Conservation (phyloP, 2,329 filamentous ascomycete species). For the Laburnicola sp. region DNA sequence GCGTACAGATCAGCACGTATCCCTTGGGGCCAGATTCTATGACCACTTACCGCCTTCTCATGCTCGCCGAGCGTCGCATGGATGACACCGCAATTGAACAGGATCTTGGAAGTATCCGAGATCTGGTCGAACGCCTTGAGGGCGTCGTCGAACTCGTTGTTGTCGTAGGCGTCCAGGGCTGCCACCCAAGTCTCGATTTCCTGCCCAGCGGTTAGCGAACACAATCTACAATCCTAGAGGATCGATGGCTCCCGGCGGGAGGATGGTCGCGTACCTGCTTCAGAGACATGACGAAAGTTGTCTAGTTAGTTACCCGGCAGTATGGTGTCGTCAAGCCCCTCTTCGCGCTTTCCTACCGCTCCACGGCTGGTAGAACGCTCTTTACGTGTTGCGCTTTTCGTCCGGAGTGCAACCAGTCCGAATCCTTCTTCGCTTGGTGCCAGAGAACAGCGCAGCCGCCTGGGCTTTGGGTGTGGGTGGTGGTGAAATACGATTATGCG, state of each 20-base stretch:
- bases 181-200: slow-evolving; percentile 99
- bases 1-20: slow-evolving; percentile 24
- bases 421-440: slow-evolving; percentile 15
- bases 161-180: slow-evolving; percentile 89
- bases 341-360: slow-evolving; percentile 27
- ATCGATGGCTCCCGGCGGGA: slow-evolving; percentile 13
- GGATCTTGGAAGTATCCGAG: slow-evolving; percentile 93
- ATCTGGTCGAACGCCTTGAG: slow-evolving; percentile 83
- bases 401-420: slow-evolving; percentile 23
- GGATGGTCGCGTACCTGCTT: slow-evolving; percentile 47
- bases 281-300: slow-evolving; percentile 52
- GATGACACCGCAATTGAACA: slow-evolving; percentile 98
- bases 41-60: slow-evolving; percentile 79
- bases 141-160: slow-evolving; percentile 93
- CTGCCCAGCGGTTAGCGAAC: slow-evolving; percentile 53
- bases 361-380: slow-evolving; percentile 26
- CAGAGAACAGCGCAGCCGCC: slow-evolving; percentile 34
- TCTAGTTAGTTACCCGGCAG: slow-evolving; percentile 44
- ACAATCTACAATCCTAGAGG: slow-evolving; percentile 13
- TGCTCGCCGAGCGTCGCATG: slow-evolving; percentile 96
- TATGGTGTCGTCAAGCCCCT: slow-evolving; percentile 47
- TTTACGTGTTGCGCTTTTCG: slow-evolving; percentile 23
- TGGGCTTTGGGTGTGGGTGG: slow-evolving; percentile 28
- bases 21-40: slow-evolving; percentile 1
- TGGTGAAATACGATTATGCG: slow-evolving; percentile 18